A percentile compares a stretch with the other conserved stretches of the same genome.
phyloP scores from a whole-genome alignment of 2,329 filamentous ascomycete species.

The Scopulariopsis brevicaulis region DNA sequence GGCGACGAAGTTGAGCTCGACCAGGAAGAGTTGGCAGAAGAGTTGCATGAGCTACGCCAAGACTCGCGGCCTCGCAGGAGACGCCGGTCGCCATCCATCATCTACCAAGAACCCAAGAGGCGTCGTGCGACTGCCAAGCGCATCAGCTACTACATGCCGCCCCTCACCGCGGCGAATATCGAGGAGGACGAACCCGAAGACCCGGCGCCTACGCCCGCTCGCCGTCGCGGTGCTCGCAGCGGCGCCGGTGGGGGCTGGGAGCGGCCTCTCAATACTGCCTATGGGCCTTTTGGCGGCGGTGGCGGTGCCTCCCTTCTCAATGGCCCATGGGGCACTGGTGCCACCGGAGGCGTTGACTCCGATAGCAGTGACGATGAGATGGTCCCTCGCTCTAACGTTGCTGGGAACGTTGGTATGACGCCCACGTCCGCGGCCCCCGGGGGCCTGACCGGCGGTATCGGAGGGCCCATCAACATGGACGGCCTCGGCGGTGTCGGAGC shows the following conservation, averaged over 20 bases:
- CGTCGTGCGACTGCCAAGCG: conserved; percentile 47
- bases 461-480: conserved; percentile 25
- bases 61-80: conserved; percentile 41
- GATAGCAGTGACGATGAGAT: conserved; percentile 95
- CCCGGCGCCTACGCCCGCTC: conserved; percentile 55
- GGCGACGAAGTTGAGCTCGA: conserved; percentile 48
- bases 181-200: conserved; percentile 66
- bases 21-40: conserved; percentile 53
- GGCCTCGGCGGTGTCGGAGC: conserved; percentile 26
- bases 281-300: conserved; percentile 85
- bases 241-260: conserved; percentile 55
- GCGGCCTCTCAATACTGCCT: conserved; percentile 76
- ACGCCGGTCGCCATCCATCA: conserved; percentile 39
- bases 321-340: conserved; percentile 63
- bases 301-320: conserved; percentile 62
- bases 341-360: conserved; percentile 72
- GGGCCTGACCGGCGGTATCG: conserved; percentile 29
- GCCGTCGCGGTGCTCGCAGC: conserved; percentile 52
- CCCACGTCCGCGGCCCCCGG: conserved; percentile 38
- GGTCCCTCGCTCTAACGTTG: conserved; percentile 43
- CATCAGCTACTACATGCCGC: conserved; percentile 79
- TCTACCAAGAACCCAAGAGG: conserved; percentile 46
- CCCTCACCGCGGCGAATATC: conserved; percentile 47
- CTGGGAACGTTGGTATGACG: conserved; percentile 52
- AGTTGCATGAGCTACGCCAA: conserved; percentile 49